Base-by-base conservation (phyloP, 306 rosid genomes). In the Glycyrrhiza uralensis region DNA sequence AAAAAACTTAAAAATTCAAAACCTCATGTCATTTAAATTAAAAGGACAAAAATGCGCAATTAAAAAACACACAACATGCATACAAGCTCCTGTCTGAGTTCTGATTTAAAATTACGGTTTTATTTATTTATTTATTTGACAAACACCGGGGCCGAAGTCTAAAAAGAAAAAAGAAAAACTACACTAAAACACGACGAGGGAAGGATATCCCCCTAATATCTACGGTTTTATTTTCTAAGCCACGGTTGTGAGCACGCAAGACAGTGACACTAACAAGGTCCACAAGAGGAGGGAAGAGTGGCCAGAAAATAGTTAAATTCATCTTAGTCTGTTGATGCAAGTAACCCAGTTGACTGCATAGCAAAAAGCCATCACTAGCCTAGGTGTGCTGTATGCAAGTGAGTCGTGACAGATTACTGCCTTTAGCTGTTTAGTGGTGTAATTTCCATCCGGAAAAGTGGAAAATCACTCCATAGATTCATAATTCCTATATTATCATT, bases 201-300 rank as follows among this genome's bases (percentile, higher is more conserved):
- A n/a, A n/a, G n/a, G n/a, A n/a, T n/a, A n/a, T n/a, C n/a, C n/a
- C n/a, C n/a, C n/a, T n/a, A n/a, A n/a, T n/a, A n/a, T n/a, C n/a
- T n/a, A n/a, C n/a, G n/a, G n/a, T n/a, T n/a, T n/a, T n/a, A 51
- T 22, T 51, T 20, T 58, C 32, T 7, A 60, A 56, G 55, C 39
- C 18, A 72, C 23, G 19, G 55, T 18, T 35, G 76, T 73, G 60
- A 38, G 68, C 8, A 20, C 4, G 75, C 66, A 47, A 69, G 85
- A 80, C 6, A 50, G 45, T 58, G 87, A 77, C 81, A 74, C 35
- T 24, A 76, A 71, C 71, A 33, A 54, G 44, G 49, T 66, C 19
- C 15, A 22, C 29, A 26, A n/a, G 11, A 38, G 51, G 32, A 30
- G 33, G 30, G 26, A 66, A 19, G 49, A 12, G 35, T 46, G 7